Percentiles rank a stretch among this genome's conserved stretches.
Conservation (phyloP, 306 rosid genomes). For the Canavalia ensiformis region DNA sequence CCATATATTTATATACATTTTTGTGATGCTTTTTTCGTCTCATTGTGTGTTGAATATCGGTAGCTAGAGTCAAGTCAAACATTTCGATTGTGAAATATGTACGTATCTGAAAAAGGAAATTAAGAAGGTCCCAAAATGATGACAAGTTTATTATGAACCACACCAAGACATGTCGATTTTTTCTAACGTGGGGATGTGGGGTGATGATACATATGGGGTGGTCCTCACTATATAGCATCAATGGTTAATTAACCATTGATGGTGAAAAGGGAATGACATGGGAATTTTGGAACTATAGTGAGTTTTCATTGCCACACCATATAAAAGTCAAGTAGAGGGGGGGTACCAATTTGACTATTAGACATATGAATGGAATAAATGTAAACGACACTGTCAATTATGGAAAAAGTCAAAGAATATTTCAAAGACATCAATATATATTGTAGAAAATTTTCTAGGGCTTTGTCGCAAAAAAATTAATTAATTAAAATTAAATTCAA, state of each 20-base stretch:
- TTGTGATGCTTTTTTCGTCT: constrained; percentile 18
- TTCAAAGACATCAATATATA: constrained; percentile 39
- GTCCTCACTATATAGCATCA: background rate
- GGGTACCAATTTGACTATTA: constrained; percentile 58
- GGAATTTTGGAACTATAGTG: constrained; percentile 39
- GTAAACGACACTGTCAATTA: background rate
- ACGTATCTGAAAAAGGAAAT: background rate
- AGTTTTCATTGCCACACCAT: background rate
- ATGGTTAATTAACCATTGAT: constrained; percentile 34
- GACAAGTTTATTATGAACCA: constrained; percentile 44
- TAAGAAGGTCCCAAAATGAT: background rate
- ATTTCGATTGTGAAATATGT: constrained; percentile 44
- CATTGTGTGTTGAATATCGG: constrained; percentile 37
- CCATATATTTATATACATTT: constrained; percentile 18
- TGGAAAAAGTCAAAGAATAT: constrained; percentile 44
- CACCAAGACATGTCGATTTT: background rate
- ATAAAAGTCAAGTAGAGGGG: constrained; percentile 52
- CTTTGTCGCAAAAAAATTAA: background rate
- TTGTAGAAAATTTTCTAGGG: constrained; percentile 27
- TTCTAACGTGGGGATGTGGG: background rate
- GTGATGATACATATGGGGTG: constrained; percentile 10
- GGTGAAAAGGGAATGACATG: constrained; percentile 52
- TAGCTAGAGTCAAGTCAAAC: constrained; percentile 60
- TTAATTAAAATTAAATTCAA: background rate
- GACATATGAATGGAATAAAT: constrained; percentile 27